phyloP scores from a whole-genome alignment of 2,329 filamentous ascomycete genomes.

The Colletotrichum acutatum region DNA sequence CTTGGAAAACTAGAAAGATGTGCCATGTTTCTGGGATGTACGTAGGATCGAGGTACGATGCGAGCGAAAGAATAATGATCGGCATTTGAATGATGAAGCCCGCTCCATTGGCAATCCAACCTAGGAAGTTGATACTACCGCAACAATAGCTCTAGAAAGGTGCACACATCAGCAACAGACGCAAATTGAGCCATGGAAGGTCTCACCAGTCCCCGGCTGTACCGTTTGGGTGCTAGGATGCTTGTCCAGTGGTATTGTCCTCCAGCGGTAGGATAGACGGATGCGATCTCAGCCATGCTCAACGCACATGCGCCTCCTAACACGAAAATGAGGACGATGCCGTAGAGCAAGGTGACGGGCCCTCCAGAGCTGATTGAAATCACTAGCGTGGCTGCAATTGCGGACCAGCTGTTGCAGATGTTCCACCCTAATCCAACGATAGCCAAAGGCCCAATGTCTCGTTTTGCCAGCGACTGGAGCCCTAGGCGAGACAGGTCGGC shows the following conservation, averaged over 20 bases:
- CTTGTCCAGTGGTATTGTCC: constrained; percentile 52
- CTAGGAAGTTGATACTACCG: constrained; percentile 18
- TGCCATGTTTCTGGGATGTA: constrained; percentile 24
- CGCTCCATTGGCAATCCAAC: constrained; percentile 28
- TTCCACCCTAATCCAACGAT: constrained; percentile 22
- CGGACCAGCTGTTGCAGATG: constrained; percentile 42
- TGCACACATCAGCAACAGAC: neutral
- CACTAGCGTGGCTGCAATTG: constrained; percentile 37
- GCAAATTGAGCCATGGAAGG: accelerated
- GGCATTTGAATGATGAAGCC: constrained; percentile 33
- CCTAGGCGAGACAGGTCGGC: constrained; percentile 18
- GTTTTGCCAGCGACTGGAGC: constrained; percentile 6
- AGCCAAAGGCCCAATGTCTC: constrained; percentile 16
- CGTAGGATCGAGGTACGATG: constrained; percentile 10
- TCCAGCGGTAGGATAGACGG: constrained; percentile 50
- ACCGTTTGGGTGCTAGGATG: constrained; percentile 40
- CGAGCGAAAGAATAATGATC: constrained; percentile 12
- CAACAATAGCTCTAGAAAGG: constrained; percentile 18
- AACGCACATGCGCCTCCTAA: constrained; percentile 41
- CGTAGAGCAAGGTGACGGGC: constrained; percentile 41
- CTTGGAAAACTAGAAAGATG: constrained; percentile 17
- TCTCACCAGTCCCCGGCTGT: constrained; percentile 19
- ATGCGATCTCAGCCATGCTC: constrained; percentile 49
- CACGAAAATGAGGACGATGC: constrained; percentile 42
- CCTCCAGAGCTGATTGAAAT: constrained; percentile 34